These are phyloP conservation scores for Cystobasidiaceae sp. DNA, from an alignment of 1,284 basidiomycete species.

Conservation along the genomic window DNA sequence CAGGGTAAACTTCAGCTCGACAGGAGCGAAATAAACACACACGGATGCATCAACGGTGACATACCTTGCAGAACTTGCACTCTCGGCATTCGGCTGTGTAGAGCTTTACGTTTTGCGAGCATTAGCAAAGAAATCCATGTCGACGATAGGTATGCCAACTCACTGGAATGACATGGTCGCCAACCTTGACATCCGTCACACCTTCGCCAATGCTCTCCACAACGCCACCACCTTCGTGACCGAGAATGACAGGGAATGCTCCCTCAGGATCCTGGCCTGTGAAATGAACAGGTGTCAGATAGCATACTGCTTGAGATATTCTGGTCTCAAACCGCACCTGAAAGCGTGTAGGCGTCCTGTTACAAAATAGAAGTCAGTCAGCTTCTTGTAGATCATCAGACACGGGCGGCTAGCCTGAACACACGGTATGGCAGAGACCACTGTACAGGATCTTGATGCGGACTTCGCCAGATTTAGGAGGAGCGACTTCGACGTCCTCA, in stretches of 20 bases:
- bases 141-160: background rate
- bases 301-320: too few species aligned
- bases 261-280: constrained; percentile 97
- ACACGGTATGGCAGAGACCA: constrained; percentile 86
- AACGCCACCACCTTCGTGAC: constrained; percentile 51
- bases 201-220: constrained; percentile 91
- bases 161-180: constrained; percentile 84
- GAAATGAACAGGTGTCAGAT: constrained; percentile 49
- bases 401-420: constrained; percentile 30
- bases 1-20: background rate
- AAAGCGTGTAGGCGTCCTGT: constrained; percentile 25
- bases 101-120: constrained; percentile 28
- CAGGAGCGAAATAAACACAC: background rate
- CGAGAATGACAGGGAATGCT: constrained; percentile 80
- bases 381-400: background rate
- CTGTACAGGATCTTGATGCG: constrained; percentile 86
- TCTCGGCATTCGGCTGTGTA: constrained; percentile 70
- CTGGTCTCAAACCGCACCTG: constrained; percentile 1
- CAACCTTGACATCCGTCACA: constrained; percentile 76
- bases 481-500: constrained; percentile 88
- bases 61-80: constrained; percentile 88
- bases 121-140: background rate
- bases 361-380: background rate
- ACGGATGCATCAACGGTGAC: too few species aligned
- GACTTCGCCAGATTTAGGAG: constrained; percentile 85